Conservation (phyloP, 2,329 filamentous ascomycete species). For the Neofusicoccum kwambonambiense region DNA sequence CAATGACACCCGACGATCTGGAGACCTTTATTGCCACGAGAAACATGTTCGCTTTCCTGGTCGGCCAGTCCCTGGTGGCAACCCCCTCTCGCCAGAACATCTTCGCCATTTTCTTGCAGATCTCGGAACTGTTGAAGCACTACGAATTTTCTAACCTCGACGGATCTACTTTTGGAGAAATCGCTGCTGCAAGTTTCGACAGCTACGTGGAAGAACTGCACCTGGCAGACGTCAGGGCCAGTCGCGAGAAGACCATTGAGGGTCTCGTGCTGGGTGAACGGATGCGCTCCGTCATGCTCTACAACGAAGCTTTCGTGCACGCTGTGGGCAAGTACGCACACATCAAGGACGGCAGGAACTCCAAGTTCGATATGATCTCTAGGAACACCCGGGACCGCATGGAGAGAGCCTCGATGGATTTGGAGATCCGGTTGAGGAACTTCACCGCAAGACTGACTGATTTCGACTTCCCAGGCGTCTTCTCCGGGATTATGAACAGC, state of each 20-base stretch:
- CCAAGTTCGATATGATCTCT: conserved; percentile 70
- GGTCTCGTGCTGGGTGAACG: conserved; percentile 84
- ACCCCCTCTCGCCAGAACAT: conserved; percentile 55
- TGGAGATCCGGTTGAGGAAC: conserved; percentile 68
- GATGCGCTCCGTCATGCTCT: conserved; percentile 78
- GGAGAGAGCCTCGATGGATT: conserved; percentile 76
- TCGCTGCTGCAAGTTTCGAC: conserved; percentile 63
- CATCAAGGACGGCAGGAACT: conserved; percentile 66
- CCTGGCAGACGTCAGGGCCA: conserved; percentile 76
- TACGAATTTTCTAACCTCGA: conserved; percentile 63
- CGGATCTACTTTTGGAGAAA: conserved; percentile 63
- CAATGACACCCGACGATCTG: conserved; percentile 47
- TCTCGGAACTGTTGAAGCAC: conserved; percentile 56
- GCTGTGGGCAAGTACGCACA: conserved; percentile 80
- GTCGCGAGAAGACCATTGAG: conserved; percentile 85
- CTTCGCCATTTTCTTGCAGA: conserved; percentile 61
- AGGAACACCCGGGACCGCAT: conserved; percentile 72
- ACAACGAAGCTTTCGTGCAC: conserved; percentile 89
- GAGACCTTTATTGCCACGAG: conserved; percentile 60
- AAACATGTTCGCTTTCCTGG: conserved; percentile 63
- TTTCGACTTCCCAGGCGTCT: conserved; percentile 89
- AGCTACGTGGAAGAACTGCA: conserved; percentile 75
- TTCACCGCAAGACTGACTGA: conserved; percentile 74
- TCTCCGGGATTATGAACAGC: conserved; percentile 82
- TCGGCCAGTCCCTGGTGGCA: conserved; percentile 61